Conservation (phyloP, 768 basidiomycete genomes). For the Rhodosporidiobolus odoratus region DNA sequence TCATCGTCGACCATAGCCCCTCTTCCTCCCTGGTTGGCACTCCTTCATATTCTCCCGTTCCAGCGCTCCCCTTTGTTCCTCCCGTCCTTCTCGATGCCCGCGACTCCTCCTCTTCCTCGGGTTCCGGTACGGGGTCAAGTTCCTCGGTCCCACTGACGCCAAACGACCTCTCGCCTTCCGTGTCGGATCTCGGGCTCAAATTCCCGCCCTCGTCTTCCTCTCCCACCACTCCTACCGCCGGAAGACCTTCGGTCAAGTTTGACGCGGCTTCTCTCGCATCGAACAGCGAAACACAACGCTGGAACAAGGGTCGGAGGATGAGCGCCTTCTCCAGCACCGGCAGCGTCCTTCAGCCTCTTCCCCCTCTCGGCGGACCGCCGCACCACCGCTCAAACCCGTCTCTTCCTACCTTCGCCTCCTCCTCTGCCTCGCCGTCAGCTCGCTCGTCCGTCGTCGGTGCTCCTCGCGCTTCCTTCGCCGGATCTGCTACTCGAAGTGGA, state of each 20-base stretch:
- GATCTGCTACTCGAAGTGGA: not conserved
- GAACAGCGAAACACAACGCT: not conserved
- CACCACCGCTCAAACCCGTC: slow-evolving; percentile 20
- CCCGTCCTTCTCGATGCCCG: slow-evolving; percentile 1
- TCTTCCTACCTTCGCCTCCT: slow-evolving; percentile 4
- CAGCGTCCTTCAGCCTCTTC: not conserved
- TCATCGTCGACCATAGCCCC: not conserved
- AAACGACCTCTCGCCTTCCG: slow-evolving; percentile 21
- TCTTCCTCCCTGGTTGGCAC: not conserved
- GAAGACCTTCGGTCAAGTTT: slow-evolving; percentile 28
- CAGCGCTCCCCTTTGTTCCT: slow-evolving; percentile 6
- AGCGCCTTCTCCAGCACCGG: slow-evolving; percentile 7
- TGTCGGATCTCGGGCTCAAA: slow-evolving; percentile 16
- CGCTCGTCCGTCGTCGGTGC: slow-evolving; percentile 14
- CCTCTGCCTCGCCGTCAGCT: not conserved
- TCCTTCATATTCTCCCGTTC: not conserved
- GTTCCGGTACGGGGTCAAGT: slow-evolving; percentile 14
- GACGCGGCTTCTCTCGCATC: slow-evolving; percentile 14
- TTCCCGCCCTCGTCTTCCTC: not conserved
- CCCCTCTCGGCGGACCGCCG: not conserved
- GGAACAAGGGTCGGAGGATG: slow-evolving; percentile 7
- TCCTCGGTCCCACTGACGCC: slow-evolving; percentile 32
- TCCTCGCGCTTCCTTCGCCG: no score
- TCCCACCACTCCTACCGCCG: not conserved
- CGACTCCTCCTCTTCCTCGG: slow-evolving; percentile 33